phyloP scores from a whole-genome alignment of 2,329 filamentous ascomycete species.

The Chalara sp. region DNA sequence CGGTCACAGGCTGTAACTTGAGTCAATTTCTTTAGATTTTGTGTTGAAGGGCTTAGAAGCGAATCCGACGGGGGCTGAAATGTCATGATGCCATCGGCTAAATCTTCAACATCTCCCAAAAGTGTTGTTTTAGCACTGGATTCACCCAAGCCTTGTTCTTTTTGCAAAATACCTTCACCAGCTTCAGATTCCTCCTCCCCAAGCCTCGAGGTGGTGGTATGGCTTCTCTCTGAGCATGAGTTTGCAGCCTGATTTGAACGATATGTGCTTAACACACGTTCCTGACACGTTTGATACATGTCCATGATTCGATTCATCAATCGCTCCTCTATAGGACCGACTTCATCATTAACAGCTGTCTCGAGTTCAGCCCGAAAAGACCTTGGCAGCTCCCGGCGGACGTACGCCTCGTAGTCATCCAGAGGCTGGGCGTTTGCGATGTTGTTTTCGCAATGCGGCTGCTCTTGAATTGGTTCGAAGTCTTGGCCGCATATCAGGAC shows the following conservation, averaged over 20 bases:
- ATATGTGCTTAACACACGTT: not conserved
- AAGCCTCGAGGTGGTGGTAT: too few relatives aligned
- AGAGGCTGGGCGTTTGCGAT: conserved; percentile 17
- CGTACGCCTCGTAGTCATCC: conserved; percentile 15
- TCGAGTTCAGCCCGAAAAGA: conserved; percentile 28
- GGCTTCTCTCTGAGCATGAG: too few relatives aligned
- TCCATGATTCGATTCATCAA: conserved; percentile 19
- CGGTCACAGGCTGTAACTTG: too few relatives aligned
- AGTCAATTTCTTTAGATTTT: too few relatives aligned
- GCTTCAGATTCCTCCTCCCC: too few relatives aligned
- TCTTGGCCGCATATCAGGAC: not conserved
- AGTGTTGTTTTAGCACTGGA: too few relatives aligned
- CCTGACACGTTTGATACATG: conserved; percentile 17
- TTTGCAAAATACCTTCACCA: too few relatives aligned
- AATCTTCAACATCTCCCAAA: too few relatives aligned
- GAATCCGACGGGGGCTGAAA: too few relatives aligned
- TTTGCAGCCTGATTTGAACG: not conserved
- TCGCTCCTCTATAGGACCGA: conserved; percentile 20
- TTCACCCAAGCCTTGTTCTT: too few relatives aligned
- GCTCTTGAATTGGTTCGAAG: conserved; percentile 24
- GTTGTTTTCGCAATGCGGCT: conserved; percentile 22
- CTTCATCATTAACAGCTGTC: conserved; percentile 19
- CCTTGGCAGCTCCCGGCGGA: conserved; percentile 29
- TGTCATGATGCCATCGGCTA: too few relatives aligned
- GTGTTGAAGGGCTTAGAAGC: too few relatives aligned